These are phyloP conservation scores for Daldinia sp. DNA, from an alignment of 2,329 filamentous ascomycete genomes.

Conservation along the genomic window DNA sequence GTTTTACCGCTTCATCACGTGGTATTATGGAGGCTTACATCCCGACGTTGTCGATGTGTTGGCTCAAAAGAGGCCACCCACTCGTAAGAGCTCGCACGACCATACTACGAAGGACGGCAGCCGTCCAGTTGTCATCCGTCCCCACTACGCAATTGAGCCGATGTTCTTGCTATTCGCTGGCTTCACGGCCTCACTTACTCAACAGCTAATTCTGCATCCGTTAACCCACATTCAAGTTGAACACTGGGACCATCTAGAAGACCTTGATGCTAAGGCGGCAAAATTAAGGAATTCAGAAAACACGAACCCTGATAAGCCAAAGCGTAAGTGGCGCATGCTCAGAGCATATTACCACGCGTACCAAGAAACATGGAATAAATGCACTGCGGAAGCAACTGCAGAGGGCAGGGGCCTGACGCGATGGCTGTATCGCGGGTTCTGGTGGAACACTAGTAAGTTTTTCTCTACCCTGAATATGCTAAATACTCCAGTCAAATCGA, in stretches of 20 bases:
- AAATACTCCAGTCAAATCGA: background rate
- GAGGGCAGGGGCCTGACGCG: conserved; percentile 68
- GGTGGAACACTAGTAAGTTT: conserved; percentile 69
- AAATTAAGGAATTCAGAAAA: conserved; percentile 56
- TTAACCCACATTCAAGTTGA: conserved; percentile 77
- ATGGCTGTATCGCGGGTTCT: conserved; percentile 79
- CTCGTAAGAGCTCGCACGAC: conserved; percentile 31
- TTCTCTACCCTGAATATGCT: background rate
- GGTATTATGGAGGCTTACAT: conserved; percentile 73
- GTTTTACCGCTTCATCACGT: conserved; percentile 77
- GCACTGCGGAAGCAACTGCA: conserved; percentile 65
- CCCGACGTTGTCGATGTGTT: conserved; percentile 64
- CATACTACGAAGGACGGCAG: conserved; percentile 41
- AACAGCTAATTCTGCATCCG: conserved; percentile 78
- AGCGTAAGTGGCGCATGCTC: conserved; percentile 65
- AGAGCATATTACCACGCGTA: conserved; percentile 78
- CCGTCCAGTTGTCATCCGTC: conserved; percentile 68
- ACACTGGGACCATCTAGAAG: conserved; percentile 79
- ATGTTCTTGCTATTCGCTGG: conserved; percentile 77
- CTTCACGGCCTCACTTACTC: conserved; percentile 74
- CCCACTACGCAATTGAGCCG: conserved; percentile 81
- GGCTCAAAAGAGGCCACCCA: conserved; percentile 59
- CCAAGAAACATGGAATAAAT: conserved; percentile 73
- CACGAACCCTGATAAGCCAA: conserved; percentile 51
- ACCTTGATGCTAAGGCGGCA: conserved; percentile 72